A percentile compares a stretch with the other conserved stretches of the same genome.
Evolutionary conservation across 1,284 basidiomycete species (phyloP).

Genomic region (Limonomyces culmigenus): DNA sequence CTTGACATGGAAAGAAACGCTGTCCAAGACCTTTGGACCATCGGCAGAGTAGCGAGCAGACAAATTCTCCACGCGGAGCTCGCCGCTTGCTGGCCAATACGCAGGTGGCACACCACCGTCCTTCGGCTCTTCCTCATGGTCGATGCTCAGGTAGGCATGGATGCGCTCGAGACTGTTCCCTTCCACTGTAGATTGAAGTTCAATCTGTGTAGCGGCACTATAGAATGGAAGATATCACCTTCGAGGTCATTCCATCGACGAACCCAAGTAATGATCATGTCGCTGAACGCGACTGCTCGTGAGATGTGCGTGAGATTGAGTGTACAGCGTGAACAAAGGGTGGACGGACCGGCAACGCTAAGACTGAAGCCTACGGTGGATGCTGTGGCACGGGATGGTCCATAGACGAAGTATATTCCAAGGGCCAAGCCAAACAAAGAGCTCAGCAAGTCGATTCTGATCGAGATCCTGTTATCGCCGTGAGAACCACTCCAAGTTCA

Average conservation of each 20-base stretch:
- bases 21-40: conserved; percentile 25
- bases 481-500: too few species aligned
- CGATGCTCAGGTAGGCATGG: conserved; percentile 52
- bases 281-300: not conserved
- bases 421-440: conserved; percentile 32
- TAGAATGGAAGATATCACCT: too few species aligned
- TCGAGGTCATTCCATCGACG: not conserved
- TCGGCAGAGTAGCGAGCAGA: conserved; percentile 32
- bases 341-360: not conserved
- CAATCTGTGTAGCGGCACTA: too few species aligned
- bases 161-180: conserved; percentile 42
- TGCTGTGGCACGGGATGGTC: conserved; percentile 16
- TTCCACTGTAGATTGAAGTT: not conserved
- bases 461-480: conserved; percentile 37
- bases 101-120: conserved; percentile 45
- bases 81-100: conserved; percentile 64
- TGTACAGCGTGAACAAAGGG: not conserved
- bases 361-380: conserved; percentile 30
- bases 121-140: conserved; percentile 44
- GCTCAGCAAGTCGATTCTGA: conserved; percentile 34
- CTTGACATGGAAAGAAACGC: conserved; percentile 27
- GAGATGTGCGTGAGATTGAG: not conserved
- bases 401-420: conserved; percentile 35
- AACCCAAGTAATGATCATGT: not conserved
- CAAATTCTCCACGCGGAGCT: conserved; percentile 43